Percentiles rank a stretch among this genome's conserved stretches.
Conservation (phyloP, 495 filamentous ascomycete species). For the Hyphodiscus hymeniophilus region DNA sequence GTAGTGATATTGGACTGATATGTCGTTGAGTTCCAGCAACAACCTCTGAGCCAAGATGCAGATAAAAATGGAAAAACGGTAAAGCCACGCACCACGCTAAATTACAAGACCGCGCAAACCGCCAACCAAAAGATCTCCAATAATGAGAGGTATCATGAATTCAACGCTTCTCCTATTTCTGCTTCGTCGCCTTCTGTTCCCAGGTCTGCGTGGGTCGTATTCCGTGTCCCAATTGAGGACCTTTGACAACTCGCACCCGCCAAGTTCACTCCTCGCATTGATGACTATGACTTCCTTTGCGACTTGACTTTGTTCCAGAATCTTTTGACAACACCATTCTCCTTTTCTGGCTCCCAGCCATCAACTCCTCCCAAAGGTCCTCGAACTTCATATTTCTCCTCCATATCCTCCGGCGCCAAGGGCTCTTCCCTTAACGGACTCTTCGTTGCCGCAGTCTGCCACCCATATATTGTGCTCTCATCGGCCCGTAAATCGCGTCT, state of each 20-base stretch:
- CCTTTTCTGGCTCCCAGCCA: slow-evolving; percentile 37
- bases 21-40: slow-evolving; percentile 8
- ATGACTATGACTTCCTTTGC: slow-evolving; percentile 9
- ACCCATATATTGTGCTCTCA: slow-evolving; percentile 55
- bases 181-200: too few relatives aligned
- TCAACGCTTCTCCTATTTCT: too few relatives aligned
- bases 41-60: slow-evolving; percentile 4
- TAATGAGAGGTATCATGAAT: too few relatives aligned
- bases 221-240: too few relatives aligned
- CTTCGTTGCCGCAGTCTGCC: slow-evolving; percentile 40
- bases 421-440: slow-evolving; percentile 34
- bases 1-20: slow-evolving; percentile 9
- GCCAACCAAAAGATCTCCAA: neutral
- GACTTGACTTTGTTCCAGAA: slow-evolving; percentile 44
- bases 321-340: slow-evolving; percentile 41
- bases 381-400: slow-evolving; percentile 18
- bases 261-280: too few relatives aligned
- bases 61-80: too few relatives aligned
- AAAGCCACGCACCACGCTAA: slow-evolving; percentile 10
- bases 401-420: slow-evolving; percentile 19
- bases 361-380: slow-evolving; percentile 25
- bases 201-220: too few relatives aligned
- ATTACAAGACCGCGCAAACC: slow-evolving; percentile 17
- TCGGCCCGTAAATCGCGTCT: slow-evolving; percentile 72
- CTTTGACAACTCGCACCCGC: too few relatives aligned